phyloP scores from a whole-genome alignment of 257 asterid genomes.

The Mitragyna speciosa region DNA sequence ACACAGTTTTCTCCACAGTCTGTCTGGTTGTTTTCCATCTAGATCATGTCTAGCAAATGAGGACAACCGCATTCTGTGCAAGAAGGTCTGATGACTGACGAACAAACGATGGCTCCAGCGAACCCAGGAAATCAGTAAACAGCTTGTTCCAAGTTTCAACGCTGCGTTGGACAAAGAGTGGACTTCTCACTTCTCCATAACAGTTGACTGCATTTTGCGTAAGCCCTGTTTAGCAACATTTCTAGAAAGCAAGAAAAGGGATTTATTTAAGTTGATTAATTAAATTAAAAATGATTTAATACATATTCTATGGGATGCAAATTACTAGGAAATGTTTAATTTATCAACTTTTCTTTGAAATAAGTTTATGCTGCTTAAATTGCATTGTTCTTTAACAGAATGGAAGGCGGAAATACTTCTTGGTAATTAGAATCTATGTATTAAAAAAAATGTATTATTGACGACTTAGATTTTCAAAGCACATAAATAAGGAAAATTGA shows the following conservation, averaged over 20 bases:
- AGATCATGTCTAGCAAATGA: neutral
- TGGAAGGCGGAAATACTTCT: no score
- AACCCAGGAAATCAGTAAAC: neutral
- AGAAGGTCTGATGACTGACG: neutral
- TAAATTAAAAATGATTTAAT: neutral
- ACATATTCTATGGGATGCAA: neutral
- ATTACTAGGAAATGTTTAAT: no score
- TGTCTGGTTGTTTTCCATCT: neutral
- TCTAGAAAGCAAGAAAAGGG: neutral
- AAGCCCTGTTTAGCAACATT: no score
- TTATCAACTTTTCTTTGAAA: no score
- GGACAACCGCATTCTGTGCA: constrained; percentile 20
- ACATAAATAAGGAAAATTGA: no score
- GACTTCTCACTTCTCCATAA: neutral
- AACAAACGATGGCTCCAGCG: neutral
- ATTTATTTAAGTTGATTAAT: neutral
- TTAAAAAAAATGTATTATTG: no score
- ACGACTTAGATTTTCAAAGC: no score
- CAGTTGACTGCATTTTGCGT: neutral
- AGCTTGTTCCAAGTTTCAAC: neutral
- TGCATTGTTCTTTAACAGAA: no score
- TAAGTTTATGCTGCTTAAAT: no score
- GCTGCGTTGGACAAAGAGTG: neutral
- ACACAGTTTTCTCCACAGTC: neutral
- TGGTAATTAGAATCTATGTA: no score